Base-by-base conservation (phyloP, 257 asterid genomes). In the Nicotiana tomentosiformis region DNA sequence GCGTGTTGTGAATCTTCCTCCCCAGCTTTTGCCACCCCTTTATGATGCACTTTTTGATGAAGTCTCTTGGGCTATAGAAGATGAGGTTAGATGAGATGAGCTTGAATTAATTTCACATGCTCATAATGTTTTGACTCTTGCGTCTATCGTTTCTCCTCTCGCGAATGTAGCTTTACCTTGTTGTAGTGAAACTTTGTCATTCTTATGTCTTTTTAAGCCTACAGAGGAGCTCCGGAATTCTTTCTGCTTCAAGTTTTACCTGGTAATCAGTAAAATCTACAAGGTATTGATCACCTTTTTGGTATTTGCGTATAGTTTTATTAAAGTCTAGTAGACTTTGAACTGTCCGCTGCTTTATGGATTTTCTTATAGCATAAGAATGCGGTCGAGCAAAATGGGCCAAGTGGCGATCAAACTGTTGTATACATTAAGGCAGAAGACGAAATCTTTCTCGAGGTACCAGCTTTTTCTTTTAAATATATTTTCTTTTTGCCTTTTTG, bases 21-120 rank as follows among this genome's bases (percentile, higher is more conserved):
- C 98, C 85, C 98, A 94, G 91, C 95, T 96, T 65, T 86, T 93
- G 89, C 99, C 98, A 62, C 98, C 91, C 18, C 93, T 94, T 85
- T 96, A 96, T 86, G 97, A 91, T 88, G 94, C 87, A 69, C 91
- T 96, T 56, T 96, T 96, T 85, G 95, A 94, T 85, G 99, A 96
- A 89, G 86, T 96, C 51, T 90, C 91, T 43, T 94, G 98, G 98
- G 99, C 98, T 64, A 91, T 93, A 5, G 97, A 93, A 90, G 98
- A 94, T 85, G 99, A 96, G 98, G 99, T 95, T 86, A 87, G 87
- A 72, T 26, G 81, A 68, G 80, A 68, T 81, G 84, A 81, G 83
- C 83, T 84, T 65, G 37, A 10, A 64, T 57, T 78, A n/a, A 30
- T 39, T 69, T 69, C 46, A 12, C 17, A 23, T 72, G 12, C 18